Conservation (phyloP, 371 early-diverging fungal genomes). For the Mortierella sp. region DNA sequence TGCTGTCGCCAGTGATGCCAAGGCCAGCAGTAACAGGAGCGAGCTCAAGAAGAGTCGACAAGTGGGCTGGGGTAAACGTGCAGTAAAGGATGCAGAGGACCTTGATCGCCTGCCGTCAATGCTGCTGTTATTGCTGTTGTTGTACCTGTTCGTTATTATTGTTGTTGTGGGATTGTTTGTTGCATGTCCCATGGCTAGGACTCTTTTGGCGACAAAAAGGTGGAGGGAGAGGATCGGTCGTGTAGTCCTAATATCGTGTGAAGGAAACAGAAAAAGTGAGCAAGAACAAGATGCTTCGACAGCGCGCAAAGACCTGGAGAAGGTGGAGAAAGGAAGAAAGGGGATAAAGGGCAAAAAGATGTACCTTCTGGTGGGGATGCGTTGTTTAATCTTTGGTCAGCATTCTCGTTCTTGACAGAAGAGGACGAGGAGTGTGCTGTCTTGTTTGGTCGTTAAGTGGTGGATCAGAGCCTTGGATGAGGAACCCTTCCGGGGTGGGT, state of each 20-base stretch:
- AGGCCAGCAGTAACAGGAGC: slow-evolving; percentile 10
- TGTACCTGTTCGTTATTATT: not conserved
- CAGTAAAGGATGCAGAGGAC: not conserved
- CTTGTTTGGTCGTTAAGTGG: not conserved
- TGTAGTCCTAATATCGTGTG: not conserved
- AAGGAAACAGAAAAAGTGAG: not conserved
- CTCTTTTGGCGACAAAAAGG: not conserved
- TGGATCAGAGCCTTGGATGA: not conserved
- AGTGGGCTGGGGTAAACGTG: not conserved
- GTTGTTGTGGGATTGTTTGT: not conserved
- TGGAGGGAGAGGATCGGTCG: not conserved
- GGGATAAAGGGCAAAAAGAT: no score
- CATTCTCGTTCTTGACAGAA: slow-evolving; percentile 2
- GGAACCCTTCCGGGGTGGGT: not conserved
- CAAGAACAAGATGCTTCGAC: no score
- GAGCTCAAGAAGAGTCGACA: not conserved
- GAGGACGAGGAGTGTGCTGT: not conserved
- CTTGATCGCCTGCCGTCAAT: not conserved
- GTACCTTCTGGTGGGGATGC: slow-evolving; percentile 7
- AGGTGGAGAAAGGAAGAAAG: not conserved
- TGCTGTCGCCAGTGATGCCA: slow-evolving; percentile 4
- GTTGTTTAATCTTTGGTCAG: not conserved
- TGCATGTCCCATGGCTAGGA: not conserved
- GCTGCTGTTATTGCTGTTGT: not conserved
- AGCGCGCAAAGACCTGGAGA: not conserved